Evolutionary conservation across 306 rosid genomes (phyloP).

Genomic region (Vigna nakashimae): DNA sequence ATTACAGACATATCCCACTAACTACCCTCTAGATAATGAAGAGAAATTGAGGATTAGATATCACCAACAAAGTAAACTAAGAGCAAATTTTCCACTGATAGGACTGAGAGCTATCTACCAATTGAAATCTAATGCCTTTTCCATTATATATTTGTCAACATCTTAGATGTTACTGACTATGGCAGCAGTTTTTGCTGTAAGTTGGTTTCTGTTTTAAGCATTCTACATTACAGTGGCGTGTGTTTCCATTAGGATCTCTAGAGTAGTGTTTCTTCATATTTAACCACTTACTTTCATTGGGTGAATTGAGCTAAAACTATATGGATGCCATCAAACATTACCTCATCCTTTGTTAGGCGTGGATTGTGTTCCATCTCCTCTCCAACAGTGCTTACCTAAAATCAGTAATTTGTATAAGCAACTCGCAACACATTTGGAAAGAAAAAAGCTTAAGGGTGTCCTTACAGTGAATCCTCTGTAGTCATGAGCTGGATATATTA

Average conservation of each 20-base stretch:
- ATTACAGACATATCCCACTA: background rate
- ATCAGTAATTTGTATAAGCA: slow-evolving; percentile 46
- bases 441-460: slow-evolving; percentile 34
- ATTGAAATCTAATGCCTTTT: slow-evolving; percentile 10
- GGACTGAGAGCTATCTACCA: slow-evolving; percentile 23
- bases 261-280: slow-evolving; percentile 14
- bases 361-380: slow-evolving; percentile 85
- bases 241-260: background rate
- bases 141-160: background rate
- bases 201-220: slow-evolving; percentile 14
- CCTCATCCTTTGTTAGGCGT: slow-evolving; percentile 84
- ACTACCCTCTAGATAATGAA: background rate
- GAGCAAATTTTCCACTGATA: background rate
- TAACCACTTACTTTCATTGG: slow-evolving; percentile 16
- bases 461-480: slow-evolving; percentile 91
- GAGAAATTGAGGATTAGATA: slow-evolving; percentile 11
- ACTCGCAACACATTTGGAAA: slow-evolving; percentile 10
- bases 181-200: background rate
- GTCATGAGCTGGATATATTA: slow-evolving; percentile 91
- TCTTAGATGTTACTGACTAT: slow-evolving; percentile 1
- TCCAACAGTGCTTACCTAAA: slow-evolving; percentile 86
- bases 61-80: background rate
- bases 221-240: slow-evolving; percentile 1
- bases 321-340: slow-evolving; percentile 42
- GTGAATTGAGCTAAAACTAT: slow-evolving; percentile 29